Conservation (phyloP, 345 rosid genomes). For the Jatropha curcas region DNA sequence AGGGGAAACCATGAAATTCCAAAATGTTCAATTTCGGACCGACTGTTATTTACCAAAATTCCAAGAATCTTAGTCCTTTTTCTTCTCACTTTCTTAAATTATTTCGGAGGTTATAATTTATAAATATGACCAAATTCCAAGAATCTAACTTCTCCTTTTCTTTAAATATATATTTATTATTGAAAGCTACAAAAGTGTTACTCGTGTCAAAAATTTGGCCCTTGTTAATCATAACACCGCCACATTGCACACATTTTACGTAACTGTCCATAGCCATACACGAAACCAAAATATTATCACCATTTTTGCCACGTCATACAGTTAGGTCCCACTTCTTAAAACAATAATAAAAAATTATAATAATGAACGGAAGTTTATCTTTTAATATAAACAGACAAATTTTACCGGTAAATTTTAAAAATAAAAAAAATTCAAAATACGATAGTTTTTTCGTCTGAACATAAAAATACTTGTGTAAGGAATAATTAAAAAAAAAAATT, state of each 20-base stretch:
- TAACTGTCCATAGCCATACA: conserved; percentile 1
- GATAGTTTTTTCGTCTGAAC: too few relatives aligned
- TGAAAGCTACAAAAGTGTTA: neutral
- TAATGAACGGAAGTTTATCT: too few relatives aligned
- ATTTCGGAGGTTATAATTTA: neutral
- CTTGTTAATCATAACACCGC: neutral
- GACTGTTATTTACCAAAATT: conserved; percentile 10
- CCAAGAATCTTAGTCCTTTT: conserved; percentile 3
- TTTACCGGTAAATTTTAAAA: too few relatives aligned
- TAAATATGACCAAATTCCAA: conserved; percentile 3
- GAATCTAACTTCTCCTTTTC: neutral
- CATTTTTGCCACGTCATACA: neutral
- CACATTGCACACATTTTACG: neutral
- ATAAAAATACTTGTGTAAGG: neutral
- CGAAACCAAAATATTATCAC: neutral
- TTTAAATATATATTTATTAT: neutral
- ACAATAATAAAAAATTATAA: too few relatives aligned
- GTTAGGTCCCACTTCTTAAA: neutral
- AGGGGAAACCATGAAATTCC: neutral
- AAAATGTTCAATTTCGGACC: conserved; percentile 8
- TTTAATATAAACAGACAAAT: too few relatives aligned
- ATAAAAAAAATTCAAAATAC: too few relatives aligned
- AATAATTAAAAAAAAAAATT: neutral
- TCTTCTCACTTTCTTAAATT: neutral
- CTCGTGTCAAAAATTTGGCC: neutral